Conservation (phyloP, 345 rosid genomes). For the Boechera divaricarpa region DNA sequence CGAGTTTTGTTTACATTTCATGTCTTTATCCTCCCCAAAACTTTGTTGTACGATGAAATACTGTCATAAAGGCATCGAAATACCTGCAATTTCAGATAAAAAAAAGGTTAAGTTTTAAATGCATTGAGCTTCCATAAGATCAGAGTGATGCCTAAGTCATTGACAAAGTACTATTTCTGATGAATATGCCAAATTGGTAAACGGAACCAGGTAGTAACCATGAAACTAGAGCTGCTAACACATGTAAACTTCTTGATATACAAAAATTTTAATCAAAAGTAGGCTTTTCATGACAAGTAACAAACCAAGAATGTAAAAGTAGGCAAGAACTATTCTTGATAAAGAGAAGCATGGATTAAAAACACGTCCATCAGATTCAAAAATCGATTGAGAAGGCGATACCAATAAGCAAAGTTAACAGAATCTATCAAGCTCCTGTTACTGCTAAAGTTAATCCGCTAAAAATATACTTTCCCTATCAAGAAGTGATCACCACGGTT, state of each 20-base stretch:
- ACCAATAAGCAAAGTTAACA: slow-evolving; percentile 4
- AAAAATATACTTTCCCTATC: not conserved
- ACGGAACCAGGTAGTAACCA: not conserved
- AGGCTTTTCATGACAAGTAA: slow-evolving; percentile 5
- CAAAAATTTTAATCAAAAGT: not conserved
- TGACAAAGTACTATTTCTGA: not conserved
- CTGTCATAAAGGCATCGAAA: slow-evolving; percentile 46
- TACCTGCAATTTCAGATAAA: slow-evolving; percentile 30
- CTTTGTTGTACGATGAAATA: slow-evolving; percentile 32
- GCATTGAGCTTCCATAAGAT: not conserved
- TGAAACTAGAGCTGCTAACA: slow-evolving; percentile 5
- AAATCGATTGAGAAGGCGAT: not conserved
- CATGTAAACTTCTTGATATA: not conserved
- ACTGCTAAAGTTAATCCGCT: not conserved
- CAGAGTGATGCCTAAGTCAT: not conserved
- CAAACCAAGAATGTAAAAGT: slow-evolving; percentile 13
- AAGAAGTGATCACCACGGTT: not conserved
- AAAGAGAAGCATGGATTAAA: not conserved
- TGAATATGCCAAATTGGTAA: not conserved
- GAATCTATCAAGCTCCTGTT: not conserved
- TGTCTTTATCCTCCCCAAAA: slow-evolving; percentile 8
- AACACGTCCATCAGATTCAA: not conserved
- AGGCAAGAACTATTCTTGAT: not conserved
- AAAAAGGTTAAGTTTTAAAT: not conserved
- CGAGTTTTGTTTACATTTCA: slow-evolving; percentile 16